Percentiles rank a stretch among this genome's conserved stretches.
Conservation (phyloP, 2,329 filamentous ascomycete genomes). For the Fusarium sp. region DNA sequence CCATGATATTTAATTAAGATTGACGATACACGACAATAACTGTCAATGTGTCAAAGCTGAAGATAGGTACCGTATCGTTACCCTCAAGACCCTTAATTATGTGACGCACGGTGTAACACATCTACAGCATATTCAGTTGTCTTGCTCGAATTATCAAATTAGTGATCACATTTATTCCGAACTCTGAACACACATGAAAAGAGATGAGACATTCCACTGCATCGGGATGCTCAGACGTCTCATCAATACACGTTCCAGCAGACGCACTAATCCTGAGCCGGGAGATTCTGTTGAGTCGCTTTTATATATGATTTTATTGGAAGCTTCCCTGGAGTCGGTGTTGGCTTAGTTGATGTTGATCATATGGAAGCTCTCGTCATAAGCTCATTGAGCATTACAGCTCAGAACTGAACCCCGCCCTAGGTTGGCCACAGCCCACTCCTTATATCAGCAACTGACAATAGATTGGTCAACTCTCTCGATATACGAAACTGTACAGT, state of each 20-base stretch:
- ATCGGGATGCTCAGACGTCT: constrained; percentile 5
- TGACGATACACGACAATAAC: no score
- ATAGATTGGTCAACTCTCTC: constrained; percentile 1
- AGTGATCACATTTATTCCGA: background rate
- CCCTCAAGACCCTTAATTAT: background rate
- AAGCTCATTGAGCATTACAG: background rate
- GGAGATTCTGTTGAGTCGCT: constrained; percentile 7
- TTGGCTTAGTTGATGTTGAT: constrained; percentile 25
- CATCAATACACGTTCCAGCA: constrained; percentile 27
- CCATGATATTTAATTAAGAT: no score
- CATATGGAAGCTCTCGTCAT: constrained; percentile 13
- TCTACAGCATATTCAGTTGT: background rate
- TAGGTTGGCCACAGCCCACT: constrained; percentile 8
- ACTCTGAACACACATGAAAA: constrained; percentile 4
- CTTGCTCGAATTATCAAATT: background rate
- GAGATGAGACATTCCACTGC: constrained; percentile 19
- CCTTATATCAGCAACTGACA: constrained; percentile 2
- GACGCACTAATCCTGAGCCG: constrained; percentile 26
- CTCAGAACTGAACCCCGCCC: constrained; percentile 6
- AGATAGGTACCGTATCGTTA: no score
- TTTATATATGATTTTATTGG: background rate
- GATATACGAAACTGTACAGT: no score
- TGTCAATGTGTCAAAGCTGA: no score
- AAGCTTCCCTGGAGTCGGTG: constrained; percentile 9
- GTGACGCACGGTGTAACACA: background rate